Percentiles rank a stretch among this genome's conserved stretches.
Conservation (phyloP, 768 basidiomycete species). For the Tylopilus felleus region DNA sequence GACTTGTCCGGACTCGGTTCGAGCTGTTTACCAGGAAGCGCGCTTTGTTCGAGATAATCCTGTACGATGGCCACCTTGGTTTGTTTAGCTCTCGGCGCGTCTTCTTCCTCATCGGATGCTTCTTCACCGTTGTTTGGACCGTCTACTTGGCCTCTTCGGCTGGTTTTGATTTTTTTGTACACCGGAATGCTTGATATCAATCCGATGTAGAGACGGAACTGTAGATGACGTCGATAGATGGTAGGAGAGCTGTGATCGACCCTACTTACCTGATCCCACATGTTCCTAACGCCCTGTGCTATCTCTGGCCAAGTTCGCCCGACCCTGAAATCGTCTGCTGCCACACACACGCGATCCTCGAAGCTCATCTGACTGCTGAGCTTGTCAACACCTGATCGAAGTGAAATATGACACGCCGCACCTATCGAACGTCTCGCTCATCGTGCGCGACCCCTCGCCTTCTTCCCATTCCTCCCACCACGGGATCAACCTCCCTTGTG, state of each 20-base stretch:
- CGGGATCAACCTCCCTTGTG: constrained; percentile 20
- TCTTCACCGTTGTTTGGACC: constrained; percentile 33
- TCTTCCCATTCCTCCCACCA: constrained; percentile 36
- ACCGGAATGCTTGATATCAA: constrained; percentile 29
- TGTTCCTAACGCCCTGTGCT: constrained; percentile 22
- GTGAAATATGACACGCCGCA: constrained; percentile 1
- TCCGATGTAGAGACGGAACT: constrained; percentile 34
- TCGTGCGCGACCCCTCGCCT: constrained; percentile 20
- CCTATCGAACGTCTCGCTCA: constrained; percentile 26
- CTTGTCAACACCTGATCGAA: background rate
- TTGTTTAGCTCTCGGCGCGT: constrained; percentile 21
- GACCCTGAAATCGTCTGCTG: constrained; percentile 31
- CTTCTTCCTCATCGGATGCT: constrained; percentile 27
- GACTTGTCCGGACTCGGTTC: constrained; percentile 18
- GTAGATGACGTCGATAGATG: background rate
- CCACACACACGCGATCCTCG: constrained; percentile 25
- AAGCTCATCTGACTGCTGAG: constrained; percentile 8
- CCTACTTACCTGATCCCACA: constrained; percentile 32
- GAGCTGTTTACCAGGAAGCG: constrained; percentile 30
- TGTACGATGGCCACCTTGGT: constrained; percentile 24
- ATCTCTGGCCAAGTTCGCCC: constrained; percentile 33
- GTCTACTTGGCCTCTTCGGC: constrained; percentile 19
- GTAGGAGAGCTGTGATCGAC: background rate
- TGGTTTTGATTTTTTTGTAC: constrained; percentile 29
- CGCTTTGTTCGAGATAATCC: constrained; percentile 27